Percentiles rank a stretch among this genome's conserved stretches.
Evolutionary conservation across 2,329 filamentous ascomycete genomes (phyloP).

Genomic region (Alternaria sp.): DNA sequence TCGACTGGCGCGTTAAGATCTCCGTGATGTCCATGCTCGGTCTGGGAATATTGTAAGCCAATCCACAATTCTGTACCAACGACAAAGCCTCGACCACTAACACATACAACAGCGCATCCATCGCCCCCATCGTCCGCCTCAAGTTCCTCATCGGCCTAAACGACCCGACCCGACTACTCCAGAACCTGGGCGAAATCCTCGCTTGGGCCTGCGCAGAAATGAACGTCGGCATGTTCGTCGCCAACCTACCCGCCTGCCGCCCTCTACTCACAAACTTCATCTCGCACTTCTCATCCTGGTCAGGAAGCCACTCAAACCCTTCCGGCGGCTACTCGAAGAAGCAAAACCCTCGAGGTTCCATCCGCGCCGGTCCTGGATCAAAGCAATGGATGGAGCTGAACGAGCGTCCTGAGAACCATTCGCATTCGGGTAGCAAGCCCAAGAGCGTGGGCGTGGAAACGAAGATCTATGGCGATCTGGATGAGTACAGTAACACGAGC

Average conservation of each 20-base stretch:
- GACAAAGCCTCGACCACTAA: too few relatives aligned
- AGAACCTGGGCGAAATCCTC: conserved; percentile 7
- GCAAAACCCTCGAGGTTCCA: neutral
- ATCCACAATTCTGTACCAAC: neutral
- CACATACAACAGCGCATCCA: neutral
- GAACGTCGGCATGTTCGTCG: conserved; percentile 14
- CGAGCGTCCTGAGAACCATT: neutral
- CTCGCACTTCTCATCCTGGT: conserved; percentile 5
- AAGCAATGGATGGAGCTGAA: conserved; percentile 7
- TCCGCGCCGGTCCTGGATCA: neutral
- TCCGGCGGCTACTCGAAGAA: neutral
- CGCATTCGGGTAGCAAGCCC: neutral
- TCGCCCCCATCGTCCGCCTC: conserved; percentile 9
- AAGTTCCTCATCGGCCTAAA: conserved; percentile 10
- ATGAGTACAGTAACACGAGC: neutral
- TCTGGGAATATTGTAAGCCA: conserved; percentile 6
- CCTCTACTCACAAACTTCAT: conserved; percentile 7
- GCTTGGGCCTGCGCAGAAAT: conserved; percentile 11
- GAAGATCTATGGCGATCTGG: conserved; percentile 6
- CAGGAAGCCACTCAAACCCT: neutral
- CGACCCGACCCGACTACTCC: neutral
- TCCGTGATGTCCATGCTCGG: conserved; percentile 10
- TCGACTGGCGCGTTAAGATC: conserved; percentile 11
- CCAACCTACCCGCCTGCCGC: conserved; percentile 10
- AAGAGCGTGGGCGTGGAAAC: neutral